These are phyloP conservation scores for Pilasporangium apinafurcum DNA, from an alignment of 352 stramenopile species.

Conservation along the genomic window DNA sequence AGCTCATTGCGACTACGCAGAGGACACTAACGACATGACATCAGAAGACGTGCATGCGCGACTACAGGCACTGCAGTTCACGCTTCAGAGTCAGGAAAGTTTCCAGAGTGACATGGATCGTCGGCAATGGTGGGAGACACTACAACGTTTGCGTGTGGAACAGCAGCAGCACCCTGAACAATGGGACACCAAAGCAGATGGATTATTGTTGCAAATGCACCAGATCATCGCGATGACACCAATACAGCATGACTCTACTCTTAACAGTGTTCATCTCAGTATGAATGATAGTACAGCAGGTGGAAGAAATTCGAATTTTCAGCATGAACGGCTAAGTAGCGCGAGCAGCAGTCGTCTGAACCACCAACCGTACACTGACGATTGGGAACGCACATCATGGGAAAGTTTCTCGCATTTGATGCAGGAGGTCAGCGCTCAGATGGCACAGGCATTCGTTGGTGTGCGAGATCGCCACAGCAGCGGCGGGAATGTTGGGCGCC, in stretches of 20 bases:
- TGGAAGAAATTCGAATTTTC: constrained; percentile 7
- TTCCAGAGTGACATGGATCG: constrained; percentile 28
- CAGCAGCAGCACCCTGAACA: constrained; percentile 12
- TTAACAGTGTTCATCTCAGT: not conserved
- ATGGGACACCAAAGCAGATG: constrained; percentile 14
- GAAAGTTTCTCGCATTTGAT: constrained; percentile 20
- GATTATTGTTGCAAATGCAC: constrained; percentile 20
- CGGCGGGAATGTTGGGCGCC: not conserved
- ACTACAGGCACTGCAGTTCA: constrained; percentile 14
- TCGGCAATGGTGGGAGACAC: constrained; percentile 25
- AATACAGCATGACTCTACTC: not conserved
- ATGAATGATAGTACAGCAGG: not conserved
- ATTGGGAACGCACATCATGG: constrained; percentile 13
- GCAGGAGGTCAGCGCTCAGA: constrained; percentile 17
- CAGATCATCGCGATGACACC: constrained; percentile 20
- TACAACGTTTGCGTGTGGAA: constrained; percentile 27
- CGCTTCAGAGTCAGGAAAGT: constrained; percentile 8
- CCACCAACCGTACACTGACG: no score
- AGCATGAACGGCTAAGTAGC: not conserved
- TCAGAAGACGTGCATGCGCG: constrained; percentile 16
- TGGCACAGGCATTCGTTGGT: constrained; percentile 13
- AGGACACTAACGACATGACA: no score
- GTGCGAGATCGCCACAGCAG: constrained; percentile 14
- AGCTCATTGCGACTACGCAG: no score
- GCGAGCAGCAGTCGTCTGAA: not conserved